These are phyloP conservation scores for Phytophthora megakarya DNA, from an alignment of 352 stramenopile species.

Conservation along the genomic window DNA sequence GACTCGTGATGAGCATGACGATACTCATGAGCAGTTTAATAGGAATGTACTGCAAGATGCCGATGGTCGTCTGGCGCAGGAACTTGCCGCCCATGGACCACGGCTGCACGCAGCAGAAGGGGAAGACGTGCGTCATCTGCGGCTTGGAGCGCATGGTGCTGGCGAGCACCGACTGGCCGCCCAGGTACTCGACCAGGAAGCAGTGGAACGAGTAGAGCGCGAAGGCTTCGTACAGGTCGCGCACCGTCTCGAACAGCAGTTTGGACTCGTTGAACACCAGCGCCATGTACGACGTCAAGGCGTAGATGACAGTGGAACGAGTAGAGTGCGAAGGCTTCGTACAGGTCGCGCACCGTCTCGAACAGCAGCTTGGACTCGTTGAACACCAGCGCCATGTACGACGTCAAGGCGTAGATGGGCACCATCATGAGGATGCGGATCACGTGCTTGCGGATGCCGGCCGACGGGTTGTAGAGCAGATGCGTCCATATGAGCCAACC, in stretches of 20 bases:
- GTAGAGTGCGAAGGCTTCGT: conserved; percentile 94
- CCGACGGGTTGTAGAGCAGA: conserved; percentile 83
- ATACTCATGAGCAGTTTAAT: conserved; percentile 89
- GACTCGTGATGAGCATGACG: conserved; percentile 84
- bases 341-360: conserved; percentile 91
- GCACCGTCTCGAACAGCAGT: conserved; percentile 90
- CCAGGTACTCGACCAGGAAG: conserved; percentile 91
- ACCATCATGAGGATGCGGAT: conserved; percentile 95
- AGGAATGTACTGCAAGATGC: conserved; percentile 93
- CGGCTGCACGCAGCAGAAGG: conserved; percentile 87
- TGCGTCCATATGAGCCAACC: conserved; percentile 91
- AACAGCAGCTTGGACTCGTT: conserved; percentile 91
- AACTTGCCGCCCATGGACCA: conserved; percentile 95
- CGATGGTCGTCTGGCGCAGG: conserved; percentile 91
- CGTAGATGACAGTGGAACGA: conserved; percentile 95
- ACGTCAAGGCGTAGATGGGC: conserved; percentile 93
- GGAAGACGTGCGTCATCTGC: conserved; percentile 78
- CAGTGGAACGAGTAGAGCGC: conserved; percentile 94
- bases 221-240: conserved; percentile 94
- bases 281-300: conserved; percentile 91
- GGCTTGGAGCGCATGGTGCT: conserved; percentile 86
- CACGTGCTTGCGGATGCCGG: conserved; percentile 89
- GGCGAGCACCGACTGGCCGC: conserved; percentile 79
- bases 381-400: conserved; percentile 90
- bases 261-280: conserved; percentile 91